Evolutionary conservation across 2,329 filamentous ascomycete species (phyloP).

Genomic region (Clonostachys rosea): DNA sequence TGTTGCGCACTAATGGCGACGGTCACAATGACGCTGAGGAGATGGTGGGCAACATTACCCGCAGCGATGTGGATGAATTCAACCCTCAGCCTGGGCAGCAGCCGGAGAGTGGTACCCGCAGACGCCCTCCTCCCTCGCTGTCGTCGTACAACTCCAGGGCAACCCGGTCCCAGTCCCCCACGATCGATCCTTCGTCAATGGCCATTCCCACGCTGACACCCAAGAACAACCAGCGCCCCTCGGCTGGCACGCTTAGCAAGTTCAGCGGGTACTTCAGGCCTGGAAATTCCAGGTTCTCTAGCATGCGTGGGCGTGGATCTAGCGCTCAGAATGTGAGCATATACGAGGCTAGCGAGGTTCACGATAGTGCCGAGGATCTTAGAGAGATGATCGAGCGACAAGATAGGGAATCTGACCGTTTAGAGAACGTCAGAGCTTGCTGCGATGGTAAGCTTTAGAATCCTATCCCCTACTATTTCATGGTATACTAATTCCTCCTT

Average conservation of each 20-base stretch:
- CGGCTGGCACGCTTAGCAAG: conserved; percentile 47
- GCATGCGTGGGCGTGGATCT: conserved; percentile 46
- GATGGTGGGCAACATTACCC: conserved; percentile 50
- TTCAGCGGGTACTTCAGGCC: conserved; percentile 57
- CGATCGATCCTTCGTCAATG: conserved; percentile 36
- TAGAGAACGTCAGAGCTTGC: conserved; percentile 95
- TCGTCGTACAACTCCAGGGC: conserved; percentile 78
- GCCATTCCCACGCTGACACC: conserved; percentile 53
- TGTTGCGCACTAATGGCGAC: conserved; percentile 69
- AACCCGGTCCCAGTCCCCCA: conserved; percentile 60
- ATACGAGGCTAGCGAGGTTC: conserved; percentile 58
- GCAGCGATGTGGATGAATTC: conserved; percentile 72
- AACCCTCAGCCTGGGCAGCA: conserved; percentile 55
- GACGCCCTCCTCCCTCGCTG: conserved; percentile 58
- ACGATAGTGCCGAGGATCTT: conserved; percentile 80
- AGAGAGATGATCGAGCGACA: conserved; percentile 74
- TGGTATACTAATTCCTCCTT: conserved; percentile 12
- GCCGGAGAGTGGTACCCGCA: conserved; percentile 31
- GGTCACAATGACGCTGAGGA: conserved; percentile 58
- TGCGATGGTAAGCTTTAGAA: conserved; percentile 73
- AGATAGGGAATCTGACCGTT: conserved; percentile 68
- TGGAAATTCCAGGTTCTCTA: conserved; percentile 34
- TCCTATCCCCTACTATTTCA: background rate
- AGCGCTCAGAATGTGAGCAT: conserved; percentile 33
- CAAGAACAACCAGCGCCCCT: conserved; percentile 25